These are phyloP conservation scores for Lenwebbia sp. DNA, from an alignment of 345 rosid species.

Conservation along the genomic window DNA sequence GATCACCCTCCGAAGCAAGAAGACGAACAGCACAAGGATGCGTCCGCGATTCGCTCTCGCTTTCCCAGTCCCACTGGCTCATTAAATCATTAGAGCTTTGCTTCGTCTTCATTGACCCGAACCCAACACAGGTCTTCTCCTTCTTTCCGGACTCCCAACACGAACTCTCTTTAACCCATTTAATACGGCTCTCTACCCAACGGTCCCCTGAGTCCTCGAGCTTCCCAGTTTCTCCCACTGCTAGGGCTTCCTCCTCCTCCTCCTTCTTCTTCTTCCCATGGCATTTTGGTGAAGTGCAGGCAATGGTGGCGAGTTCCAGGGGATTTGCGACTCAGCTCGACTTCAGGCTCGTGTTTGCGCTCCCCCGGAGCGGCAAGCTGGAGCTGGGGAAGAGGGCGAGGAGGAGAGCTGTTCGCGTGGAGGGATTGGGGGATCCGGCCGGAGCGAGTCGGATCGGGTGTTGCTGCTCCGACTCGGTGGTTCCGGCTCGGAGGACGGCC, in stretches of 20 bases:
- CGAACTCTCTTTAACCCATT: neutral
- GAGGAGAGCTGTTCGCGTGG: conserved; percentile 4
- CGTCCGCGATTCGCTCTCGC: neutral
- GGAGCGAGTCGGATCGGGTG: conserved; percentile 24
- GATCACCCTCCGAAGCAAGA: neutral
- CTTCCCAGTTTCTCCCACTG: neutral
- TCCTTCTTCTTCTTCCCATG: conserved; percentile 21
- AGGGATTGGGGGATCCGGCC: neutral
- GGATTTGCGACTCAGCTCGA: conserved; percentile 49
- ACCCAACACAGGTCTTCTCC: neutral
- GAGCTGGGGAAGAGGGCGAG: conserved; percentile 16
- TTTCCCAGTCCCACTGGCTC: neutral
- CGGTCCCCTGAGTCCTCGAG: neutral
- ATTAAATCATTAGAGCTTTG: neutral
- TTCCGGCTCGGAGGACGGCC: conserved; percentile 34
- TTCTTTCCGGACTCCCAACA: neutral
- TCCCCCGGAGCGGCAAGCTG: conserved; percentile 6
- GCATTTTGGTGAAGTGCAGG: conserved; percentile 19
- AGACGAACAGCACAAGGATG: neutral
- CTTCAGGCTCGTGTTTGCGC: conserved; percentile 20
- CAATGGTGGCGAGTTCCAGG: conserved; percentile 55
- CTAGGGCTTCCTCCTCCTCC: neutral
- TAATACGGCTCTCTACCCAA: neutral
- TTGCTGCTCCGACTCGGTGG: conserved; percentile 49
- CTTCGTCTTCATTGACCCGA: neutral